Percentiles rank a stretch among this genome's conserved stretches.
phyloP scores from a whole-genome alignment of 2,329 filamentous ascomycete genomes.

The Aureobasidium lini region DNA sequence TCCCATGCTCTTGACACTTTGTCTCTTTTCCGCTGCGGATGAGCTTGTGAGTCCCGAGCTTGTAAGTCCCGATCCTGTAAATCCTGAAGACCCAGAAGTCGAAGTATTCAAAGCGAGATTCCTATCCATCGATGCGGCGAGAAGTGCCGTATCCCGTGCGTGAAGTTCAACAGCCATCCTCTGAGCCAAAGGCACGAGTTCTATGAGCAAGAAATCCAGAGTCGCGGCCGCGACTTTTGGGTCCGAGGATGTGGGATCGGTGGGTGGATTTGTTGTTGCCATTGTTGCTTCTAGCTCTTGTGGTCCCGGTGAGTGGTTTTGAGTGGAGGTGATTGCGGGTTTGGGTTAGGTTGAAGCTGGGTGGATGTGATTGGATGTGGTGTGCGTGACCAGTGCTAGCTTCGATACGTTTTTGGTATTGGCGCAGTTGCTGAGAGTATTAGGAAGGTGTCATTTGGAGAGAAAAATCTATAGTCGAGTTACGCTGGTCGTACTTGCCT shows the following conservation, averaged over 20 bases:
- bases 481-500: no score
- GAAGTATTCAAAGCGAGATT: background rate
- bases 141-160: constrained; percentile 38
- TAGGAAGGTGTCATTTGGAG: no score
- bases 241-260: constrained; percentile 14
- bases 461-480: background rate
- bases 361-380: no score
- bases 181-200: constrained; percentile 90
- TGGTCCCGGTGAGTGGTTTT: no score
- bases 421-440: no score
- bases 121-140: background rate
- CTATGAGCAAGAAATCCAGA: constrained; percentile 91
- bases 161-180: constrained; percentile 71
- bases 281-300: no score
- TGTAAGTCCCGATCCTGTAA: no score
- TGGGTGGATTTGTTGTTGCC: background rate
- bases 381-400: no score
- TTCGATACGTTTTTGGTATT: no score
- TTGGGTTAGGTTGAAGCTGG: no score
- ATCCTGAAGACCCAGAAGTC: background rate
- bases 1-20: constrained; percentile 15
- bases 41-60: background rate
- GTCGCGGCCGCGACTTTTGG: constrained; percentile 63
- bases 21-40: background rate
- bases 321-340: no score